Base-by-base conservation (phyloP, 2,329 filamentous ascomycete genomes). In the Bipolaris zeicola region DNA sequence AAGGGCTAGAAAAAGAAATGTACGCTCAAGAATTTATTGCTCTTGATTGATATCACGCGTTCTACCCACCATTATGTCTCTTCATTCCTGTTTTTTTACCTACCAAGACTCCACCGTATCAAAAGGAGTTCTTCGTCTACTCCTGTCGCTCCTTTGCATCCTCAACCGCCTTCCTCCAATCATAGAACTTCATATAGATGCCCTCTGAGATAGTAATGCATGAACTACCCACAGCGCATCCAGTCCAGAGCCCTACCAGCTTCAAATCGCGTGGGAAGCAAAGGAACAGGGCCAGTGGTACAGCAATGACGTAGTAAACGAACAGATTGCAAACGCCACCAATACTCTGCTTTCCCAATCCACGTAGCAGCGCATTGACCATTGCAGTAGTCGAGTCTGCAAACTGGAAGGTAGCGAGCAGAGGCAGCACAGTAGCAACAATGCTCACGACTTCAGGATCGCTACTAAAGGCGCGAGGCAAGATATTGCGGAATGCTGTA, bases 221-320 rank as follows among this genome's bases (percentile, higher is more conserved):
- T 18, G 62, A 63, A 39, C 68, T 69, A 2, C 71, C 73, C 1
- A 75, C 64, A 4, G 71, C 71, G 61, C 71, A 74, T 0, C 74
- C 76, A 3, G 72, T 67, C 75, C 75, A 78, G 38, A 78, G 51
- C 0, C 76, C 75, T 39, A 67, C 57, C 3, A 78, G 61, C 26
- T 74, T 73, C 60, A 75, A 55, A 31, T 72, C 66, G n/a, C 65
- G 66, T 6, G 68, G 64, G 24, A 78, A 73, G 45, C 75, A 75
- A 42, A 78, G 55, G 7, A 66, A 67, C 44, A 77, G 61, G 6
- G 75, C 68, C 33, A 77, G 50, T 2, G 76, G 76, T 5, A 78
- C 71, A 0, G 74, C 75, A 48, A 76, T 67, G 5, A 72, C 47
- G 50, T 78, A 78, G 33, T 77, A 77, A 2, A 77, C 73, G 3